Percentiles rank a stretch among this genome's conserved stretches.
phyloP scores from a whole-genome alignment of 495 filamentous ascomycete genomes.

The Penicillium robsamsonii region DNA sequence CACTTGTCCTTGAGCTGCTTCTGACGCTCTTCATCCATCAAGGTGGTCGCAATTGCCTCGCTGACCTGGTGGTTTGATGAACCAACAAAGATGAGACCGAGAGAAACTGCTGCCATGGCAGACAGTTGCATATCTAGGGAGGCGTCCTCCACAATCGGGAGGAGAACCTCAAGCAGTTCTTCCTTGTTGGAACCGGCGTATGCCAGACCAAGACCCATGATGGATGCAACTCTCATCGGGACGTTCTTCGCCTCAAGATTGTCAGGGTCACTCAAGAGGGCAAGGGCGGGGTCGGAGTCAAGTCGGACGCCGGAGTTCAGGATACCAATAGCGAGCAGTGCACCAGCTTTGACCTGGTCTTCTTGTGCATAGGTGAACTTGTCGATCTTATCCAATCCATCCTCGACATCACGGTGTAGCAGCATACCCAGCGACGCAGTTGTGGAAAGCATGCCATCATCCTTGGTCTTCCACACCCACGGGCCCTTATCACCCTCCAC shows the following conservation, averaged over 20 bases:
- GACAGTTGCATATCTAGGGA: conserved; percentile 88
- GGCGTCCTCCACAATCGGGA: conserved; percentile 83
- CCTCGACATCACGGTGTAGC: conserved; percentile 86
- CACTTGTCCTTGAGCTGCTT: conserved; percentile 94
- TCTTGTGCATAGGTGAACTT: conserved; percentile 84
- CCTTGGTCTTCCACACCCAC: conserved; percentile 99
- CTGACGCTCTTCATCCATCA: conserved; percentile 86
- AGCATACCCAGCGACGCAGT: conserved; percentile 90
- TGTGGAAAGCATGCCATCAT: conserved; percentile 95
- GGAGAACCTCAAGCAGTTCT: conserved; percentile 71
- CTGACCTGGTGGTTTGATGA: conserved; percentile 85
- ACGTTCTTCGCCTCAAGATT: conserved; percentile 74
- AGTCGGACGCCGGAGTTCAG: conserved; percentile 86
- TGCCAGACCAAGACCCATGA: conserved; percentile 93
- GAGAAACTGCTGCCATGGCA: conserved; percentile 89
- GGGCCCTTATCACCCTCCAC: conserved; percentile 72
- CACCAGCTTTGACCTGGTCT: conserved; percentile 84
- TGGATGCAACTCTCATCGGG: conserved; percentile 71
- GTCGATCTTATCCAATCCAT: conserved; percentile 85
- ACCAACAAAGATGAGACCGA: conserved; percentile 90
- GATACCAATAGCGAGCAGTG: conserved; percentile 85
- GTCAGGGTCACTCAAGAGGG: conserved; percentile 74
- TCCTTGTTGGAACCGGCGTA: conserved; percentile 92
- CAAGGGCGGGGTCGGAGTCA: conserved; percentile 84
- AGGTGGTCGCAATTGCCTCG: conserved; percentile 81